These are phyloP conservation scores for Suillus bovinus DNA, from an alignment of 768 basidiomycete species.

Conservation along the genomic window DNA sequence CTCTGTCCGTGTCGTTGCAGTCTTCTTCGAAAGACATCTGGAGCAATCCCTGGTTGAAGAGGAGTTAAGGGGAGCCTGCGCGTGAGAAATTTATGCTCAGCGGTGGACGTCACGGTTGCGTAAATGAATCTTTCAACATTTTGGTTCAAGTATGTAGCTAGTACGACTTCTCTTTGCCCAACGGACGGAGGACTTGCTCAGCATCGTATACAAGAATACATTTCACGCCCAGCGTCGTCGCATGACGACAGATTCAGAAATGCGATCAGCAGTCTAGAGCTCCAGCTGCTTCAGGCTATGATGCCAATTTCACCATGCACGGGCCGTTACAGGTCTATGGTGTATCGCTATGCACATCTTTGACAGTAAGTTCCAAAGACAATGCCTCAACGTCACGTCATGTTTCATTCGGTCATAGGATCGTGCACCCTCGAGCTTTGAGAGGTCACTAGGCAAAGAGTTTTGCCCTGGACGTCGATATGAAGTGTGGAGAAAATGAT, in stretches of 20 bases:
- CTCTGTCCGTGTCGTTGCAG: not conserved
- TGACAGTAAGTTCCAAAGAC: not conserved
- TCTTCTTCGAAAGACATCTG: conserved; percentile 1
- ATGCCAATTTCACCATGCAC: too few species aligned
- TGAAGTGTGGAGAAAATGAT: not conserved
- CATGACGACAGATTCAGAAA: not conserved
- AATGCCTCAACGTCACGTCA: not conserved
- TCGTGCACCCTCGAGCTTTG: not conserved
- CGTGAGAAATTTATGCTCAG: not conserved
- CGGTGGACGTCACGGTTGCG: not conserved
- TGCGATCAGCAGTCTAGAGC: not conserved
- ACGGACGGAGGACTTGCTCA: not conserved
- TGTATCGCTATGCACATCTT: too few species aligned
- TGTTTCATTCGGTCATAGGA: not conserved
- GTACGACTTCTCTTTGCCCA: not conserved
- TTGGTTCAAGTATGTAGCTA: not conserved
- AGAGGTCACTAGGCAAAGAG: not conserved
- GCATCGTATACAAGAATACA: not conserved
- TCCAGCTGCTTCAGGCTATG: not conserved
- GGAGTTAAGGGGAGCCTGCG: not conserved
- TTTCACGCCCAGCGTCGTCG: not conserved
- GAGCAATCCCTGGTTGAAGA: not conserved
- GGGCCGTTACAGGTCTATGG: too few species aligned
- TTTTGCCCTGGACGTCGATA: not conserved
- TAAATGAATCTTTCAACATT: not conserved